Conservation (phyloP, 2,329 filamentous ascomycete genomes). For the Colletotrichum tropicale region DNA sequence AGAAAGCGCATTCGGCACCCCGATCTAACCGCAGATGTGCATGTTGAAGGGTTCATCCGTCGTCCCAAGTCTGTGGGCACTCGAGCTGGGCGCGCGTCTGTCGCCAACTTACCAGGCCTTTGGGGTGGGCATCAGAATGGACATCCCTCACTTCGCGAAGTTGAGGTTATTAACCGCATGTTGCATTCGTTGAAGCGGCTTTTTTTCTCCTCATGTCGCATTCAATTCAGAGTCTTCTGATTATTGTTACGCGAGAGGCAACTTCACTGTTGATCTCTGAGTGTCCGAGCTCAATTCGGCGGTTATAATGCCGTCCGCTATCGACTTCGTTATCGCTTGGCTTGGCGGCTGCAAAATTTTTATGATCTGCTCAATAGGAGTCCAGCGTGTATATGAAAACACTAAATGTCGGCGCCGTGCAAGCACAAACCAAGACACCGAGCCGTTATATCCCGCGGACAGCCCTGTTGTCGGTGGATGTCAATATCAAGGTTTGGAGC, state of each 20-base stretch:
- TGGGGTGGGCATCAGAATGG: neutral
- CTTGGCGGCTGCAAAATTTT: neutral
- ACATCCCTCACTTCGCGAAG: neutral
- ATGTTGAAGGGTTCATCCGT: neutral
- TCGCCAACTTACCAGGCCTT: slow-evolving; percentile 10
- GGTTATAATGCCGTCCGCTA: neutral
- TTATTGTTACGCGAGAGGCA: neutral
- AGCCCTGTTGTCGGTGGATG: neutral
- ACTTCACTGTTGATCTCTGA: neutral
- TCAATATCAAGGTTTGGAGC: neutral
- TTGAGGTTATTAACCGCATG: neutral
- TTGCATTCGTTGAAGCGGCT: neutral
- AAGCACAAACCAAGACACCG: neutral
- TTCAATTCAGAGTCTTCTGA: neutral
- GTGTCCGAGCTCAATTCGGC: neutral
- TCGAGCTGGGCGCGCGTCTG: slow-evolving; percentile 1
- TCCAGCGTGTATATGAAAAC: neutral
- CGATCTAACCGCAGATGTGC: neutral
- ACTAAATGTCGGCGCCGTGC: neutral
- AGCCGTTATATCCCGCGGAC: neutral
- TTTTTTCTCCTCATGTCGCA: neutral
- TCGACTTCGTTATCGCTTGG: neutral
- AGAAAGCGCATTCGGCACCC: neutral
- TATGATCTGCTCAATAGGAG: neutral
- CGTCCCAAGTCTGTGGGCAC: neutral